Evolutionary conservation across 2,329 filamentous ascomycete species (phyloP).

Genomic region (Colletotrichum acutatum): DNA sequence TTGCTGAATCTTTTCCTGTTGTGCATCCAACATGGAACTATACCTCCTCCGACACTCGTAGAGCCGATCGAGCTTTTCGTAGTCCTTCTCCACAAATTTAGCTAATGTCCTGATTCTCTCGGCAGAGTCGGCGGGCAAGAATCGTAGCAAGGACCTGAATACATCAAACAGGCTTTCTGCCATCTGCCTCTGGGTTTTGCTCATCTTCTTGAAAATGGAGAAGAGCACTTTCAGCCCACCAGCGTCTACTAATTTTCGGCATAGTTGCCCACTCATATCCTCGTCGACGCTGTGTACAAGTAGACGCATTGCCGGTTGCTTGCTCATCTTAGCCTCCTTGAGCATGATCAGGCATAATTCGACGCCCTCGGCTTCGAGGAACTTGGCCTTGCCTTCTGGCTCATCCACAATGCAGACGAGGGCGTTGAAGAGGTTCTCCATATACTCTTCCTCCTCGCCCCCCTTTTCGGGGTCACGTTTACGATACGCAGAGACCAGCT

Average conservation of each 20-base stretch:
- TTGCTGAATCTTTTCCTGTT: constrained; percentile 71
- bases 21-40: constrained; percentile 66
- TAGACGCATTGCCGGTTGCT: constrained; percentile 79
- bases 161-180: constrained; percentile 81
- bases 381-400: constrained; percentile 78
- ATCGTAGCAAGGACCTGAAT: constrained; percentile 83
- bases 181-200: constrained; percentile 15
- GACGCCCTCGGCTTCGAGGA: constrained; percentile 89
- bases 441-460: constrained; percentile 91
- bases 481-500: constrained; percentile 86
- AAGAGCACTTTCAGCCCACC: constrained; percentile 89
- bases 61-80: constrained; percentile 83
- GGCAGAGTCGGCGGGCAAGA: constrained; percentile 80
- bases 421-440: constrained; percentile 92
- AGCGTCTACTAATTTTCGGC: constrained; percentile 81
- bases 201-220: constrained; percentile 85
- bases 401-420: constrained; percentile 85
- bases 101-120: constrained; percentile 85
- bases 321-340: constrained; percentile 86
- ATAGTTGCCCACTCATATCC: constrained; percentile 67
- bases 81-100: constrained; percentile 96
- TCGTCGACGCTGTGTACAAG: constrained; percentile 81
- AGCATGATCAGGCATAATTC: constrained; percentile 94
- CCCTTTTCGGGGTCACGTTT: constrained; percentile 87
- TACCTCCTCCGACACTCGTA: constrained; percentile 79